Conservation (phyloP, 805 yeast species). For the Monosporozyma aerobia region DNA sequence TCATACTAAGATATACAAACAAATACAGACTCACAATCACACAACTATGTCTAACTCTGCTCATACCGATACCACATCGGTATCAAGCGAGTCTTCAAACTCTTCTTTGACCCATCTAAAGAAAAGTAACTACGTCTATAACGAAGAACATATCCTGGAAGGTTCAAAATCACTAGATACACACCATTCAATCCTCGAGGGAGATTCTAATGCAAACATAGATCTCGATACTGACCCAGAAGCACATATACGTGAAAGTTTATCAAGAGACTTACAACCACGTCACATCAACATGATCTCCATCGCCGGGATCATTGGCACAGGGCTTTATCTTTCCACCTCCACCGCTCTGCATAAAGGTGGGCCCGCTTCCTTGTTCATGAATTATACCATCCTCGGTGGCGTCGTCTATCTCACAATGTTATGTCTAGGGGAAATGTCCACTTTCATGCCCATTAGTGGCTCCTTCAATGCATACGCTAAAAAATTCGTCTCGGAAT, state of each 20-base stretch:
- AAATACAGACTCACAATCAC: no score
- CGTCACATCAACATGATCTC: constrained; percentile 76
- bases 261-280: constrained; percentile 33
- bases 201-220: constrained; percentile 8
- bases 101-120: not conserved
- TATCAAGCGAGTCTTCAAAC: not conserved
- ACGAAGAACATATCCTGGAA: not conserved
- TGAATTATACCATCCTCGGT: constrained; percentile 43
- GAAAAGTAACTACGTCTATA: not conserved
- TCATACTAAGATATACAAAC: no score
- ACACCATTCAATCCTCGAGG: not conserved
- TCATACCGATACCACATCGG: not conserved
- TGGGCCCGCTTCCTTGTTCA: constrained; percentile 45
- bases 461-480: constrained; percentile 53
- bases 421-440: constrained; percentile 49
- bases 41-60: not conserved
- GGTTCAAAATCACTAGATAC: not conserved
- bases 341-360: constrained; percentile 42
- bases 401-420: constrained; percentile 43
- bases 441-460: constrained; percentile 44
- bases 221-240: constrained; percentile 6
- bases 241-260: constrained; percentile 8
- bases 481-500: constrained; percentile 53
- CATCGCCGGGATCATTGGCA: constrained; percentile 68
- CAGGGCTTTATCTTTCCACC: constrained; percentile 51